phyloP scores from a whole-genome alignment of 2,329 filamentous ascomycete genomes.

The Tolypocladium inflatum region DNA sequence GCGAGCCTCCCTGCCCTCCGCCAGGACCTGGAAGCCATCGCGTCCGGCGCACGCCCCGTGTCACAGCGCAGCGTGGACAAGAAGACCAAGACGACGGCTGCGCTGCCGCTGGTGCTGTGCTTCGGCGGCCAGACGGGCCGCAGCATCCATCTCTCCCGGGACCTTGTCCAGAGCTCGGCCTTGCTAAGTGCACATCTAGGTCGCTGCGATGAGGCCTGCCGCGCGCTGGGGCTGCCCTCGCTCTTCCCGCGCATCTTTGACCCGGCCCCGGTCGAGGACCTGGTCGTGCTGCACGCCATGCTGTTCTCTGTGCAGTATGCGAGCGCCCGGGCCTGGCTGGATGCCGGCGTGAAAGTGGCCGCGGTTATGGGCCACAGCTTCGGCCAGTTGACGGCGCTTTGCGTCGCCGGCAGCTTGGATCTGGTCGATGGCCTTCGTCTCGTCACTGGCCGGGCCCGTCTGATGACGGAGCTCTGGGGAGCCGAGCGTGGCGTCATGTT shows the following conservation, averaged over 20 bases:
- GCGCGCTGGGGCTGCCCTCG: slow-evolving; percentile 16
- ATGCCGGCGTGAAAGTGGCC: slow-evolving; percentile 2
- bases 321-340: slow-evolving; percentile 5
- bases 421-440: slow-evolving; percentile 20
- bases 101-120: background rate
- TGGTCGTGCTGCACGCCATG: slow-evolving; percentile 24
- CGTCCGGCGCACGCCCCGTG: background rate
- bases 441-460: slow-evolving; percentile 17
- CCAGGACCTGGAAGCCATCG: background rate
- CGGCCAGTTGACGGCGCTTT: slow-evolving; percentile 25
- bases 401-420: slow-evolving; percentile 18
- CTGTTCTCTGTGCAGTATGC: slow-evolving; percentile 7
- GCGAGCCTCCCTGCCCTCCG: background rate
- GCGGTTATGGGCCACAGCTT: slow-evolving; percentile 25
- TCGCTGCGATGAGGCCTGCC: slow-evolving; percentile 18
- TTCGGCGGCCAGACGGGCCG: background rate
- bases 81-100: background rate
- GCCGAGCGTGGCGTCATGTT: slow-evolving; percentile 24
- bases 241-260: slow-evolving; percentile 20
- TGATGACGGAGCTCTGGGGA: slow-evolving; percentile 22
- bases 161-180: background rate
- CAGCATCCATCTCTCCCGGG: background rate
- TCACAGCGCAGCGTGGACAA: background rate
- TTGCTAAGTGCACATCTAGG: slow-evolving; percentile 18
- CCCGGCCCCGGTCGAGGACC: slow-evolving; percentile 12